phyloP scores from a whole-genome alignment of 2,329 filamentous ascomycete genomes.

The Monilinia fructicola region DNA sequence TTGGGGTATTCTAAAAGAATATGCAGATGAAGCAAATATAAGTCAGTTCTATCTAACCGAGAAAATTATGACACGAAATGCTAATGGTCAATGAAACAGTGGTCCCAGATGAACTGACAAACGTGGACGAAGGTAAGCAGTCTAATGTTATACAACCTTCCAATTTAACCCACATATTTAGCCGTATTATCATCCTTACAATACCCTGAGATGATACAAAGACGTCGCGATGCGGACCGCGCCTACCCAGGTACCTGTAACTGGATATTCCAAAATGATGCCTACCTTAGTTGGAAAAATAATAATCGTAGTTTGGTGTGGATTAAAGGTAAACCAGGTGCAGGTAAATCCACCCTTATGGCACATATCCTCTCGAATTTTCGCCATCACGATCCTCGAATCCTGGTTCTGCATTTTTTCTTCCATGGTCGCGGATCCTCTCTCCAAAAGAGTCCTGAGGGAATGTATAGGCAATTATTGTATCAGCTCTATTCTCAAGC shows the following conservation, averaged over 20 bases:
- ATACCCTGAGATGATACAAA: slow-evolving; percentile 39
- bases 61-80: background rate
- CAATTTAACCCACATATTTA: background rate
- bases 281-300: slow-evolving; percentile 34
- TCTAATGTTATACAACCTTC: background rate
- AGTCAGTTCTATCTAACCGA: background rate
- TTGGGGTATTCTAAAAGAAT: slow-evolving; percentile 6
- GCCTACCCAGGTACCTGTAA: slow-evolving; percentile 38
- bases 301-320: slow-evolving; percentile 38
- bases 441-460: slow-evolving; percentile 41
- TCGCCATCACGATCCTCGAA: background rate
- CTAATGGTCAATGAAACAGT: slow-evolving; percentile 6
- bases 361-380: slow-evolving; percentile 38
- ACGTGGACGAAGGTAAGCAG: background rate
- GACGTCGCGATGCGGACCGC: slow-evolving; percentile 33
- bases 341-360: slow-evolving; percentile 46
- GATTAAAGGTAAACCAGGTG: slow-evolving; percentile 46
- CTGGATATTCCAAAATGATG: slow-evolving; percentile 40
- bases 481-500: slow-evolving; percentile 32
- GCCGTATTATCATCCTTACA: slow-evolving; percentile 32
- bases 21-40: slow-evolving; percentile 6
- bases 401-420: slow-evolving; percentile 38
- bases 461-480: slow-evolving; percentile 43
- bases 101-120: background rate
- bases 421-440: slow-evolving; percentile 41